Evolutionary conservation across 1,139 yeast species (phyloP), one percentile per base, ranked within the genome.

Genomic region (Nakaseomyces nivariensis): DNA sequence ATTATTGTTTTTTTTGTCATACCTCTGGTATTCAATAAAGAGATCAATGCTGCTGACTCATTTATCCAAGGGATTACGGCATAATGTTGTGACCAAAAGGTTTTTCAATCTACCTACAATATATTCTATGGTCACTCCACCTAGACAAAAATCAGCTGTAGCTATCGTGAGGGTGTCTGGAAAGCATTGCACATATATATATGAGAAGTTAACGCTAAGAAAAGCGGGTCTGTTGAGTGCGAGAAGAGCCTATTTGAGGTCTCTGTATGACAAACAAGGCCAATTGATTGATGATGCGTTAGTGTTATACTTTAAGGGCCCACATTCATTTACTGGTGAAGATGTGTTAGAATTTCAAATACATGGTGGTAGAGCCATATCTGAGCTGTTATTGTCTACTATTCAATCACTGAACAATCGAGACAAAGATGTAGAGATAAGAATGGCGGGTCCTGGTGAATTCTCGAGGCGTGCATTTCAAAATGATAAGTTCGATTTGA

Each of bases 401-500:
- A 81, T 92, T n/a, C 72, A 69, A 49, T 52, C 57, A 1, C 59
- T 82, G 9, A 85, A 82, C 58, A 59, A 58, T 7, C 57, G 68
- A 0, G 49, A 54, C 10, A 38, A 47, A 4, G 72, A 71, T 0
- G 57, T 67, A 1, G 69, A 75, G 10, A 78, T 90, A 7, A 66
- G 97, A 49, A 82, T 84, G 63, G 98, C 99, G 0, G 92, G 85
- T 60, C 81, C 87, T 5, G 99, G 98, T 4, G 98, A 94, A 66
- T 94, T 94, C 61, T 85, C 96, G 0, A 75, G 73, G 57, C 74
- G 96, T 43, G 97, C 96, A 0, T 87, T 85, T 59, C 68, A 79
- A 49, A 86, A 86, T 63, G 84, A 87, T 1, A 70, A 82, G 50
- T 60, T 77, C 53, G 84, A 79, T 56, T 62, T 94, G 54, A 88